Evolutionary conservation across 2,329 filamentous ascomycete genomes (phyloP), one percentile per base, ranked within the genome.

Genomic region (Acarospora socialis): DNA sequence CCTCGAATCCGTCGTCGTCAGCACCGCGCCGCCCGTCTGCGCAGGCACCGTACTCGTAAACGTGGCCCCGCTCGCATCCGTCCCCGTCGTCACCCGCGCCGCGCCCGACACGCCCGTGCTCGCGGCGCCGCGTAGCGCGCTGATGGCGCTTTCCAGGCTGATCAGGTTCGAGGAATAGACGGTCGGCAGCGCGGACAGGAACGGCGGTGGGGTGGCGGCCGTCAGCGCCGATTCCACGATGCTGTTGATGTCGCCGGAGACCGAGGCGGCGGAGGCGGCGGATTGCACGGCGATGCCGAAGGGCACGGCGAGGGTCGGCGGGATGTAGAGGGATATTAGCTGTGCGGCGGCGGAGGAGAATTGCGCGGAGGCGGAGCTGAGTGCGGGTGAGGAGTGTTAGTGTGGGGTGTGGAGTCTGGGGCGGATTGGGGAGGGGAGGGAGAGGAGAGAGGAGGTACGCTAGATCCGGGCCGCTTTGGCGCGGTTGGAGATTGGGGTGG

Each of bases 221-320:
- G 45, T 43, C 17, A 49, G 39, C 3, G 43, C 41, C 6, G 43
- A 39, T 10, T 43, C 39, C 23, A 51, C 30, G 9, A 53, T 24
- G 10, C 46, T 46, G 8, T 43, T 43, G 12, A 90, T 21, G 28
- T 53, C 42, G 17, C 44, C 47, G 6, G 51, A 46, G 5, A 50
- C 37, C n/a, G 38, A 37, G 15, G 47, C 48, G 13, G 45, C 40
- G 5, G 39, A 39, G n/a, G 49, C 48, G 41, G 49, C 40, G 34
- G 43, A 33, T 37, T 38, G 39, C 25, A 51, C 41, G 9, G 43
- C 44, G 21, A 47, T 43, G 8, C 42, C 42, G 7, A 49, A 28
- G 25, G 38, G 36, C 21, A 37, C 29, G 30, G 47, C 45, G 21
- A 42, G 42, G 2, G 43, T 35, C 5, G 43, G 15, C 2, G 52